Base-by-base conservation (phyloP, 441 rosid species). In the Monsonia emarginata region DNA sequence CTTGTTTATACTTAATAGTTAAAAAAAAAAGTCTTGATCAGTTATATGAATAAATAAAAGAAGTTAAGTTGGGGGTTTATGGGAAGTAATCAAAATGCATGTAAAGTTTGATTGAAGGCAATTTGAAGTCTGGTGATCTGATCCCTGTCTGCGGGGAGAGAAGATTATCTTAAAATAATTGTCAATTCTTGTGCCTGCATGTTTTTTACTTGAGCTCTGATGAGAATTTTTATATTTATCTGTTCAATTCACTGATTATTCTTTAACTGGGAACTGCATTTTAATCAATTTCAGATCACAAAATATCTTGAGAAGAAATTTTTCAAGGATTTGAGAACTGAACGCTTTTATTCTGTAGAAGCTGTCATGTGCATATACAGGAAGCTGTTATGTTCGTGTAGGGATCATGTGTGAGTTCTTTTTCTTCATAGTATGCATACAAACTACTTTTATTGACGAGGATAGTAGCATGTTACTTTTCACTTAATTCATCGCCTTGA, bases 301-400 rank as follows among this genome's bases (percentile, higher is more conserved):
- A 74, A 69, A 68, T 73, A 90, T 66, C 92, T 94, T 26, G 99
- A 94, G 80, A 94, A 94, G 79, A 89, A 87, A 79, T 94, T 93
- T 76, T 94, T 89, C 92, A 94, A 86, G 85, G 97, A 94, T 79
- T 64, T 94, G 80, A 84, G 96, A 77, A 86, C 81, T 71, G 94
- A 91, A 83, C 89, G 89, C 78, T 85, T 91, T 64, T 84, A 78
- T 46, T 80, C 86, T 50, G 90, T 89, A 52, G 86, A 88, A 80
- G 89, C 85, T 52, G 92, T 84, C 75, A 86, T 88, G 85, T 80
- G 93, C 77, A 91, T 94, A 64, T 94, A 94, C 81, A 81, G 83
- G 84, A 89, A 81, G 84, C 75, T 91, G 78, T 69, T 89, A 80
- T 79, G 81, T 64, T 76, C 88, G 62, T 91, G 99, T 77, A 89